Evolutionary conservation across 805 yeast species (phyloP).

Genomic region (Candida golubevii): DNA sequence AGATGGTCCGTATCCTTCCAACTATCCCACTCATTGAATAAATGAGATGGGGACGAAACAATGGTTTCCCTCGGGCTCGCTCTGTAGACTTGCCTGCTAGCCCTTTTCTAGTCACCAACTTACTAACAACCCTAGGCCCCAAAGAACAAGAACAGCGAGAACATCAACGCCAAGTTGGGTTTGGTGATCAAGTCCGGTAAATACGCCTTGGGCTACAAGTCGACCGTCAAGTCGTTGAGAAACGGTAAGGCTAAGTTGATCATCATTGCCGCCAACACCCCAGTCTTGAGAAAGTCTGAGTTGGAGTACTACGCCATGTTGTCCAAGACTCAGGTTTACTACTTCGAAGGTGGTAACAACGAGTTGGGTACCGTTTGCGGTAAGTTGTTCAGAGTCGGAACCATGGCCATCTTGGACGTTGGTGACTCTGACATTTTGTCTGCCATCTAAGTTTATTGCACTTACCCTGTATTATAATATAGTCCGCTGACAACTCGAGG

Average conservation of each 20-base stretch:
- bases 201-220: constrained; percentile 99
- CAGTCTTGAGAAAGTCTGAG: constrained; percentile 99
- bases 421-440: constrained; percentile 99
- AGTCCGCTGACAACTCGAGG: constrained; percentile 7
- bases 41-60: too few relatives aligned
- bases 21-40: background rate
- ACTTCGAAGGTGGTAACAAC: constrained; percentile 99
- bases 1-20: constrained; percentile 83
- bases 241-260: constrained; percentile 98
- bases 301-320: constrained; percentile 99
- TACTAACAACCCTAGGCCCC: constrained; percentile 79
- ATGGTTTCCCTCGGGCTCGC: too few relatives aligned
- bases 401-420: constrained; percentile 90
- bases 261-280: constrained; percentile 98
- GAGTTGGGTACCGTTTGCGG: constrained; percentile 99
- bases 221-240: constrained; percentile 97
- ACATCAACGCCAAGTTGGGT: constrained; percentile 97
- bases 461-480: constrained; percentile 8
- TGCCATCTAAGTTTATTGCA: constrained; percentile 35
- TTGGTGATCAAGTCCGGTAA: constrained; percentile 98
- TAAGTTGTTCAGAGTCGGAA: constrained; percentile 99
- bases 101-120: constrained; percentile 2
- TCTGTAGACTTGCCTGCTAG: background rate
- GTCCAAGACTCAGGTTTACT: constrained; percentile 94
- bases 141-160: constrained; percentile 86